A percentile compares a stretch with the other conserved stretches of the same genome.
phyloP scores from a whole-genome alignment of 2,329 filamentous ascomycete species.

The Venturia aucupariae region DNA sequence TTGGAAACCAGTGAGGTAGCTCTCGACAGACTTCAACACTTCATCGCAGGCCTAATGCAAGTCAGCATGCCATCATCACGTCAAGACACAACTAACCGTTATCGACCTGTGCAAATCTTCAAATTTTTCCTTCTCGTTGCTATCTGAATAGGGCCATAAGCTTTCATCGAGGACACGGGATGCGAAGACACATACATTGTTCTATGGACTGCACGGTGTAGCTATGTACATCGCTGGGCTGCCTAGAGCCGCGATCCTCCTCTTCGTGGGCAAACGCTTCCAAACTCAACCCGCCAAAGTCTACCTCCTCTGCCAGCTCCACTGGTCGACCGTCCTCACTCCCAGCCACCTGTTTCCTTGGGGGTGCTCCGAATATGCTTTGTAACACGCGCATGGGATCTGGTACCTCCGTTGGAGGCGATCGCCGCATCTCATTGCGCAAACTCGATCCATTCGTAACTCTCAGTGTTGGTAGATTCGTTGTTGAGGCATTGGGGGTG shows the following conservation, averaged over 20 bases:
- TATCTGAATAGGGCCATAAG: conserved; percentile 41
- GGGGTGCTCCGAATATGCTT: conserved; percentile 37
- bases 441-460: conserved; percentile 59
- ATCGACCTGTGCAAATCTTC: conserved; percentile 89
- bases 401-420: conserved; percentile 45
- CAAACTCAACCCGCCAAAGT: conserved; percentile 71
- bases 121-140: conserved; percentile 73
- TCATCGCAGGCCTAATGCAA: conserved; percentile 64
- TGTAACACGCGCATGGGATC: conserved; percentile 66
- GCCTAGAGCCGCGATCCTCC: conserved; percentile 22
- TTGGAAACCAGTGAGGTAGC: conserved; percentile 85
- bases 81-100: conserved; percentile 27
- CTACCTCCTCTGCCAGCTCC: conserved; percentile 54
- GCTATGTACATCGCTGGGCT: conserved; percentile 33
- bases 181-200: conserved; percentile 53
- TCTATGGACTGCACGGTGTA: conserved; percentile 54
- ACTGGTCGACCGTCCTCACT: conserved; percentile 23
- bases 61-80: not conserved
- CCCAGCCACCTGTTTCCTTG: conserved; percentile 16
- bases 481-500: conserved; percentile 64
- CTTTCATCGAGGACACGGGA: conserved; percentile 13
- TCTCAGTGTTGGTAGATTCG: conserved; percentile 59
- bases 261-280: conserved; percentile 52
- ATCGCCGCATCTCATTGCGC: conserved; percentile 46
- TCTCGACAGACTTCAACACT: conserved; percentile 85